phyloP scores from a whole-genome alignment of 148 eudicot genomes.

The Camellia japonica region DNA sequence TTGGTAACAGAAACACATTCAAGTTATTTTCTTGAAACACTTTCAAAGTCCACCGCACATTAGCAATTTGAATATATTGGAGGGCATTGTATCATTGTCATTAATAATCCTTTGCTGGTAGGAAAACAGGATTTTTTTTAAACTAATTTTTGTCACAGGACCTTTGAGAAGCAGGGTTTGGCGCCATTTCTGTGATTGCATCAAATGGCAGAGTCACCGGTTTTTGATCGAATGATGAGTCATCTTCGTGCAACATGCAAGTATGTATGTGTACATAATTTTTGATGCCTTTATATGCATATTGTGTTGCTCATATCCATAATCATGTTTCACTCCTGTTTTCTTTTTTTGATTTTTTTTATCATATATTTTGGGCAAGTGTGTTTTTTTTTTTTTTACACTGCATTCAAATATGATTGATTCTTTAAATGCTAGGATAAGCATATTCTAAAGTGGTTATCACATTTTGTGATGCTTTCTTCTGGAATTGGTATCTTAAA shows the following conservation, averaged over 20 bases:
- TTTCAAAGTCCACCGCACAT: not conserved
- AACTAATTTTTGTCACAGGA: not conserved
- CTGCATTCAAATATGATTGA: too few species aligned
- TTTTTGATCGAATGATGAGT: conserved; percentile 56
- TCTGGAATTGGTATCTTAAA: not conserved
- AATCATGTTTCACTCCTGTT: too few species aligned
- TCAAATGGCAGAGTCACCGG: conserved; percentile 61
- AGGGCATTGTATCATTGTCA: not conserved
- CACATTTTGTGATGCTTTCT: not conserved
- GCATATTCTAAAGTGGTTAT: not conserved
- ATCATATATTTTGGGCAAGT: not conserved
- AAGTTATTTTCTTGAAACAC: not conserved
- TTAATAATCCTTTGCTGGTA: not conserved
- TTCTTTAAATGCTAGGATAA: not conserved
- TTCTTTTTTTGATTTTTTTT: not conserved
- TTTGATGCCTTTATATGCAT: not conserved
- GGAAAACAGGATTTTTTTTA: not conserved
- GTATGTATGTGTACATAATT: conserved; percentile 42
- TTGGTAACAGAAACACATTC: too few species aligned
- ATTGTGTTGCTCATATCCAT: not conserved
- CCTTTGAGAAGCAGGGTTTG: not conserved
- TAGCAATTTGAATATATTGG: not conserved
- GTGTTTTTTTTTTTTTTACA: not conserved
- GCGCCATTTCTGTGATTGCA: not conserved
- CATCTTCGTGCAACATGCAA: conserved; percentile 75